Evolutionary conservation across 2,329 filamentous ascomycete genomes (phyloP), one percentile per base, ranked within the genome.

Genomic region (Diplodia sapinea): DNA sequence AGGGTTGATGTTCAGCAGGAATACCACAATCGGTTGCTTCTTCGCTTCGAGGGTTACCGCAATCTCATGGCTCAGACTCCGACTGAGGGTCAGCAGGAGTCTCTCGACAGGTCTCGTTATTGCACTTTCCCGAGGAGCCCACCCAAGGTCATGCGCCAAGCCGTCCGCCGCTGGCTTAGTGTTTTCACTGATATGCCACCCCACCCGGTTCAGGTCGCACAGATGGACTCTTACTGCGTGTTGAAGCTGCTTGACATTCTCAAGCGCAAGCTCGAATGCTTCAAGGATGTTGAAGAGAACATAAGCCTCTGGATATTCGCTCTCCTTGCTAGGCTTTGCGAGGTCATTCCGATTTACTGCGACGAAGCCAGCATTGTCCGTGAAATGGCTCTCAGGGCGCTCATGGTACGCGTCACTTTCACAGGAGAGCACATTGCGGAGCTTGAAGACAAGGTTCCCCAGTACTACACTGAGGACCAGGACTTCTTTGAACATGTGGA

Each of bases 231-330:
- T 71, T 83, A 86, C 17, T 87, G 86, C 54, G 85, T 91, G 2
- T 80, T 94, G 61, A 84, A 86, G 43, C 82, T 94, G 38, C 76
- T 97, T 49, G 84, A 86, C 49, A 79, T 85, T 31, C 82, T 94
- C 64, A 76, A 79, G 11, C 73, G 91, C n/a, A 87, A 91, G 63
- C 84, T 90, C 65, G 85, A 84, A 55, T 85, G 84, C 61, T 86
- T 85, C n/a, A 79, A 82, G 26, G 83, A 85, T 36, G 81, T 93
- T 36, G 83, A 87, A 31, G 85, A 87, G 72, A 86, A 89, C 57
- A 88, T 91, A 4, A 93, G 92, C 69, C 85, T 88, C 17, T 98
- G 94, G 94, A 82, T 92, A 4, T 97, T 93, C 94, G 89, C 90
- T 0, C 79, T 97, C 68, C 82, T 97, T 54, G 92, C 91, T 2